These are phyloP conservation scores for Zymoseptoria ardabiliae DNA, from an alignment of 2,329 filamentous ascomycete species.

Conservation along the genomic window DNA sequence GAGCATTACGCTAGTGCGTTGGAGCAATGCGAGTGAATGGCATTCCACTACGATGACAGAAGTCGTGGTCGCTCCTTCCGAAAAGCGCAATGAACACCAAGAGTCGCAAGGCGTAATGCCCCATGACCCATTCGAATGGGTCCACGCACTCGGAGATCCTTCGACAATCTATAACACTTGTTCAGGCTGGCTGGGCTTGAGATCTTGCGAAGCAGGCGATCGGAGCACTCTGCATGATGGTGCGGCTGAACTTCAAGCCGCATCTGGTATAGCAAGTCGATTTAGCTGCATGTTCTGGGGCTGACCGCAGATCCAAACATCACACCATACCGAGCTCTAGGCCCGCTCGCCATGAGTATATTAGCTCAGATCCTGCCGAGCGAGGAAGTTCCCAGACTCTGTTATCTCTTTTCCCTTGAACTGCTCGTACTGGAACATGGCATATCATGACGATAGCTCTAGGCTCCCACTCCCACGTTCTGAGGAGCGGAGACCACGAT, in stretches of 20 bases:
- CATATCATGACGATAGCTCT: neutral
- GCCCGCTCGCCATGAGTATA: no score
- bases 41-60: neutral
- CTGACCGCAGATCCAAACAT: neutral
- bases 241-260: neutral
- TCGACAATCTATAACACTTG: no score
- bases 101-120: neutral
- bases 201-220: neutral
- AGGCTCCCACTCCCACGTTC: neutral
- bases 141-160: no score
- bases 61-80: neutral
- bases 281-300: neutral
- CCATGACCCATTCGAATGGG: no score
- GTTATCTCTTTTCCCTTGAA: no score
- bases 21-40: no score
- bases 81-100: neutral
- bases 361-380: no score
- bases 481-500: neutral
- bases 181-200: neutral
- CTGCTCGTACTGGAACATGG: neutral
- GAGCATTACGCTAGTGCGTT: no score
- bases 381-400: no score
- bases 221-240: neutral
- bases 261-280: neutral
- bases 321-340: neutral